A percentile compares a stretch with the other conserved stretches of the same genome.
These are phyloP conservation scores for Moniliophthora roreri DNA, from an alignment of 1,284 basidiomycete genomes.

Conservation along the genomic window DNA sequence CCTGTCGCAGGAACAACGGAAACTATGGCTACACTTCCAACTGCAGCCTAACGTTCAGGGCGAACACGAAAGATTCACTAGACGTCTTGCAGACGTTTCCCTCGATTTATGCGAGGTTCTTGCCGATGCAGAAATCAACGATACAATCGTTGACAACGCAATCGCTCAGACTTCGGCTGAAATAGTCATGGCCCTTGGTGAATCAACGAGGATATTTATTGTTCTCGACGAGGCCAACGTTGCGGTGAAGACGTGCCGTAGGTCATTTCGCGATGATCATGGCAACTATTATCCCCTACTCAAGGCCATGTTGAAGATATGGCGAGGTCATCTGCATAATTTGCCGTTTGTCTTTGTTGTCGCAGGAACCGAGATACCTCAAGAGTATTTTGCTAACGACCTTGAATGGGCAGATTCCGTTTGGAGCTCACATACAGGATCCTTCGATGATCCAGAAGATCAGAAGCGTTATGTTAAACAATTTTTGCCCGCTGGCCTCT, in stretches of 20 bases:
- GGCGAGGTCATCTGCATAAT: not conserved
- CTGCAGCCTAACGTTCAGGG: no score
- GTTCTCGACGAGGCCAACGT: slow-evolving; percentile 5
- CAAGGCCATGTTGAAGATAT: slow-evolving; percentile 1
- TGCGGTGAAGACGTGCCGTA: not conserved
- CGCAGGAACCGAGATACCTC: not conserved
- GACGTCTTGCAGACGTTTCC: not conserved
- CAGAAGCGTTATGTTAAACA: not conserved
- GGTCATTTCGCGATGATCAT: not conserved
- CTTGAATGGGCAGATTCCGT: not conserved
- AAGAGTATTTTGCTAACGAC: not conserved
- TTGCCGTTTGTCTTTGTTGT: not conserved
- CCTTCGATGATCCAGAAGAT: slow-evolving; percentile 6
- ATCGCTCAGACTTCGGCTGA: not conserved
- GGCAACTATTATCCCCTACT: not conserved
- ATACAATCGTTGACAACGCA: not conserved
- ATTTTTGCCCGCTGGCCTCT: slow-evolving; percentile 1
- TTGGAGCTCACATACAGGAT: slow-evolving; percentile 11
- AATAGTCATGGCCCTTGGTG: not conserved
- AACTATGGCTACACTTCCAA: no score
- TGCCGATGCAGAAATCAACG: not conserved
- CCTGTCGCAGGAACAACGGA: no score
- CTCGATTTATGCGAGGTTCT: not conserved
- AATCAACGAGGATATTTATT: not conserved
- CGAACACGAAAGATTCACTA: no score